Base-by-base conservation (phyloP, 306 rosid genomes). In the Cicer arietinum region DNA sequence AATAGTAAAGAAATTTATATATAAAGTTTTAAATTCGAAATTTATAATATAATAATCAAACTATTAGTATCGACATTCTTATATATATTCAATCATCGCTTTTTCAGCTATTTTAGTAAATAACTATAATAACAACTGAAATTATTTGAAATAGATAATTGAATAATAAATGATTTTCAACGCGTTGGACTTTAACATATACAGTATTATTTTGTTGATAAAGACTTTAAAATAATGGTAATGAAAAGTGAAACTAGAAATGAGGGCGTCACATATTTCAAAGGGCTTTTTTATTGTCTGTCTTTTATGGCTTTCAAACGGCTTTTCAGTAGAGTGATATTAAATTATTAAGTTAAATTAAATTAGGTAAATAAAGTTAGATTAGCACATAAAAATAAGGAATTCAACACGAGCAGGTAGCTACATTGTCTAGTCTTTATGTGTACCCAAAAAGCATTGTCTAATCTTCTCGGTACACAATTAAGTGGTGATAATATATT, bases 381-480 rank as follows among this genome's bases (percentile, higher is more conserved):
- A 40, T 18, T 71, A 41, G 17, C 12, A 0, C 9, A 40, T 53
- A 71, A 51, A 17, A 48, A 47, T 7, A 48, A 48, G 59, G 25
- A 47, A 30, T 48, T 67, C 74, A 35, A 69, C 5, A 47, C 13
- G 25, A 48, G 20, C 45, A 30, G 16, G 42, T 46, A 47, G 58
- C 25, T 7, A 48, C 42, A 10, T 54, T 17, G 53, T 54, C 66
- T 71, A 71, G 18, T 58, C 8, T 37, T 10, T 51, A 51, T 6
- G 20, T 51, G 18, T 14, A n/a, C 56, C 14, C 14, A 51, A 7
- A 47, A 51, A 25, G 50, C 54, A 10, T 71, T 17, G 76, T 41
- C 66, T 71, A 71, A 41, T 73, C 25, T 37, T 10, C 43, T 18
- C 43, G 25, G 57, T 72, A 72, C 57, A 72, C 2, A 51, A 40